Evolutionary conservation across 2,329 filamentous ascomycete genomes (phyloP).

Genomic region (Penicillium sp.): DNA sequence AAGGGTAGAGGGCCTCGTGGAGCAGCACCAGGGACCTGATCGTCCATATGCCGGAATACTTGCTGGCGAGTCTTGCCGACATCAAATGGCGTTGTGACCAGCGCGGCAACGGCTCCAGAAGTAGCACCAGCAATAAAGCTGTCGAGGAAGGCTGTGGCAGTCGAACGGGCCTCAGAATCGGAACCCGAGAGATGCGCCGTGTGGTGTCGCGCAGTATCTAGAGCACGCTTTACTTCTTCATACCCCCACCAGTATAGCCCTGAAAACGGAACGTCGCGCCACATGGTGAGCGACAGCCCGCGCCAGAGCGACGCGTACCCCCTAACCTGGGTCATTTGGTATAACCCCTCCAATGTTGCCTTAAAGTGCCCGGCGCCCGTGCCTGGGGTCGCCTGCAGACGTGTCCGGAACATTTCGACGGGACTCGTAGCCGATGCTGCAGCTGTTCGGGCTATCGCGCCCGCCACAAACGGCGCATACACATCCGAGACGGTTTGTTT

Average conservation of each 20-base stretch:
- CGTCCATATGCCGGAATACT: slow-evolving; percentile 63
- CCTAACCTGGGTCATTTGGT: slow-evolving; percentile 71
- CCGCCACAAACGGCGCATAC: slow-evolving; percentile 76
- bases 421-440: slow-evolving; percentile 83
- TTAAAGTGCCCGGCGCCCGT: slow-evolving; percentile 65
- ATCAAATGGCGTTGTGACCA: slow-evolving; percentile 92
- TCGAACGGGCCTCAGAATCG: slow-evolving; percentile 63
- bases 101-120: slow-evolving; percentile 79
- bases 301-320: slow-evolving; percentile 86
- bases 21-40: slow-evolving; percentile 29
- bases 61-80: slow-evolving; percentile 96
- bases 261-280: slow-evolving; percentile 96
- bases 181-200: slow-evolving; percentile 21
- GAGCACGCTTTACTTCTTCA: slow-evolving; percentile 69
- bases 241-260: slow-evolving; percentile 99
- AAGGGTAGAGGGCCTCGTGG: slow-evolving; percentile 7
- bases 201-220: slow-evolving; percentile 66
- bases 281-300: slow-evolving; percentile 83
- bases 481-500: slow-evolving; percentile 61
- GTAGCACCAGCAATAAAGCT: slow-evolving; percentile 82
- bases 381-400: slow-evolving; percentile 74
- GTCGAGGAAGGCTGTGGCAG: slow-evolving; percentile 68
- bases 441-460: slow-evolving; percentile 71
- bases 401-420: slow-evolving; percentile 89
- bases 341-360: slow-evolving; percentile 72